Conservation (phyloP, 2,329 filamentous ascomycete genomes). For the Gnomoniopsis smithogilvyi region DNA sequence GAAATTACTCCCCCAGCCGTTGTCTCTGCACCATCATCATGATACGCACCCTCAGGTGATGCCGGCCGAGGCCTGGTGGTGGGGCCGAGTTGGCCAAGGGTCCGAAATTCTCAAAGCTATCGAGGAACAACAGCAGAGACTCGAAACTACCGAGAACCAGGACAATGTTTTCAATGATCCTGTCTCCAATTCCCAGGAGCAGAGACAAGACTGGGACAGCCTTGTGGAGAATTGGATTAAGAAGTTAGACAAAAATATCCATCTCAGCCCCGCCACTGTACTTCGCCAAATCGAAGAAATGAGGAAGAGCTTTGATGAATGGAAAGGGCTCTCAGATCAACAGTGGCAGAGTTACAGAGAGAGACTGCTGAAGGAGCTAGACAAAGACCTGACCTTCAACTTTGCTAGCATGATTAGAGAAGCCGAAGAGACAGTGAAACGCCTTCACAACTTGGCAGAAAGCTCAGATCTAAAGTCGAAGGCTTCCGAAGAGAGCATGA, state of each 20-base stretch:
- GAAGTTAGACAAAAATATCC: not conserved
- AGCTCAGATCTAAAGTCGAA: too few relatives aligned
- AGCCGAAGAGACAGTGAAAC: not conserved
- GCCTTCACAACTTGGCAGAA: too few relatives aligned
- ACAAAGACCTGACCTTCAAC: too few relatives aligned
- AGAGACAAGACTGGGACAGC: too few relatives aligned
- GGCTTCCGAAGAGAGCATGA: not conserved
- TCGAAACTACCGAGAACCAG: not conserved
- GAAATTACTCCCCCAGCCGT: conserved; percentile 8
- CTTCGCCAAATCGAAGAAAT: not conserved
- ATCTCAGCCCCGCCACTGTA: not conserved
- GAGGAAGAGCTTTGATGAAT: too few relatives aligned
- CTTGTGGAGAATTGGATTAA: not conserved
- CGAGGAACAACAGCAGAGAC: not conserved
- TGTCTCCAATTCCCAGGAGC: not conserved
- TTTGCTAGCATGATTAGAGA: too few relatives aligned
- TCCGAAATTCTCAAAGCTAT: not conserved
- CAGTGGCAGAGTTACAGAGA: too few relatives aligned
- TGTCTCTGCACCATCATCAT: not conserved
- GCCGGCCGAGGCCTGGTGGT: not conserved
- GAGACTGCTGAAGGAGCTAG: too few relatives aligned
- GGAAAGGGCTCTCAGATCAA: too few relatives aligned
- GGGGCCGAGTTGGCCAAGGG: not conserved
- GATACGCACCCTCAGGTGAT: not conserved
- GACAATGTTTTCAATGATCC: not conserved